Evolutionary conservation across 768 basidiomycete genomes (phyloP).

Genomic region (Leccinellum luteum): DNA sequence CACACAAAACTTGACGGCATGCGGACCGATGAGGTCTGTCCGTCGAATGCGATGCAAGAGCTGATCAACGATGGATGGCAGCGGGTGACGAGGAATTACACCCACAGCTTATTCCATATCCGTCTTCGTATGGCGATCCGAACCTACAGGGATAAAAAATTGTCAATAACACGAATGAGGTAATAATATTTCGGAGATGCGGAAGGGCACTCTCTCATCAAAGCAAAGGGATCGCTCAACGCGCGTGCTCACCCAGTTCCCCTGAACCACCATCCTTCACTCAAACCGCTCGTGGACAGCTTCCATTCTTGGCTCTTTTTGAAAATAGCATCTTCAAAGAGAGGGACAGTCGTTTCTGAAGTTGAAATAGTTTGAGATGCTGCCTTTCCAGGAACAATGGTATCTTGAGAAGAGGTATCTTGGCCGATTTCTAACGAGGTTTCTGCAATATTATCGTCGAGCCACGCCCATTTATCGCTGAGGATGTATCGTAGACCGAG

Average conservation of each 20-base stretch:
- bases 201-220: not conserved
- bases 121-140: slow-evolving; percentile 77
- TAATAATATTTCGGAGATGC: not conserved
- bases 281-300: slow-evolving; percentile 85
- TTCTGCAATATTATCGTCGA: slow-evolving; percentile 12
- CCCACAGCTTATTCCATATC: slow-evolving; percentile 94
- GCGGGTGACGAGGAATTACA: not conserved
- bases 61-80: not conserved
- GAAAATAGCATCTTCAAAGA: slow-evolving; percentile 82
- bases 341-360: slow-evolving; percentile 16
- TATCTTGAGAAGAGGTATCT: slow-evolving; percentile 6
- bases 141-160: slow-evolving; percentile 45
- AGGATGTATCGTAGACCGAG: slow-evolving; percentile 76
- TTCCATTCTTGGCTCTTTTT: slow-evolving; percentile 78
- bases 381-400: not conserved
- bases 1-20: slow-evolving; percentile 86
- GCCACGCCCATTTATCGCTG: slow-evolving; percentile 30
- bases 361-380: not conserved
- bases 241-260: slow-evolving; percentile 68
- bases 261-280: slow-evolving; percentile 79
- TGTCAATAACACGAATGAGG: slow-evolving; percentile 2
- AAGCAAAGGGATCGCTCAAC: not conserved
- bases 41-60: not conserved
- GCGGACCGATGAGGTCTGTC: slow-evolving; percentile 76
- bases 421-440: not conserved